Percentiles rank a stretch among this genome's conserved stretches.
Conservation (phyloP, 1,284 basidiomycete genomes). For the Apiotrichum porosum region DNA sequence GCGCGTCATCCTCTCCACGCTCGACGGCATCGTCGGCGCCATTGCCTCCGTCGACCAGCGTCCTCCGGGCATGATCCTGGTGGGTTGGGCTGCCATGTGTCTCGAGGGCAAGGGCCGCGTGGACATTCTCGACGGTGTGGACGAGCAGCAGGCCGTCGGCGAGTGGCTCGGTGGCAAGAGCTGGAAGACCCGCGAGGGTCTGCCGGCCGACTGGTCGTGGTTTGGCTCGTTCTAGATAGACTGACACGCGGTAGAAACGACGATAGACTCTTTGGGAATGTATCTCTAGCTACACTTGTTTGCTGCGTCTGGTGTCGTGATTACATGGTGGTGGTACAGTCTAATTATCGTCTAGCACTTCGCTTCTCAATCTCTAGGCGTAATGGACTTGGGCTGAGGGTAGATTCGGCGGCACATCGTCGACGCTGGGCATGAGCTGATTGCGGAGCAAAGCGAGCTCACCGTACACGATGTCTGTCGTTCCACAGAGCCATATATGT, state of each 20-base stretch:
- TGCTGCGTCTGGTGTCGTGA: no score
- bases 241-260: background rate
- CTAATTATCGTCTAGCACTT: no score
- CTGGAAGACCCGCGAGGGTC: conserved; percentile 39
- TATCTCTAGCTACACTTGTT: no score
- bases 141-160: conserved; percentile 31
- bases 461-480: no score
- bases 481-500: no score
- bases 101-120: conserved; percentile 55
- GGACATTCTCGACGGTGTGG: conserved; percentile 51
- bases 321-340: no score
- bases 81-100: conserved; percentile 73
- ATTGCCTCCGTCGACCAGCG: conserved; percentile 78
- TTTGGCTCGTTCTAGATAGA: conserved; percentile 1
- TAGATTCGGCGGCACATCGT: no score
- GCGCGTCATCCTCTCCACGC: conserved; percentile 72
- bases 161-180: conserved; percentile 34
- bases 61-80: conserved; percentile 90
- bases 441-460: no score
- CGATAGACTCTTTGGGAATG: no score
- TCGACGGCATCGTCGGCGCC: conserved; percentile 66
- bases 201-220: conserved; percentile 10
- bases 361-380: no score
- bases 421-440: no score
- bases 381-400: no score